phyloP scores from a whole-genome alignment of 2,329 filamentous ascomycete species.

The Fusarium virguliforme region DNA sequence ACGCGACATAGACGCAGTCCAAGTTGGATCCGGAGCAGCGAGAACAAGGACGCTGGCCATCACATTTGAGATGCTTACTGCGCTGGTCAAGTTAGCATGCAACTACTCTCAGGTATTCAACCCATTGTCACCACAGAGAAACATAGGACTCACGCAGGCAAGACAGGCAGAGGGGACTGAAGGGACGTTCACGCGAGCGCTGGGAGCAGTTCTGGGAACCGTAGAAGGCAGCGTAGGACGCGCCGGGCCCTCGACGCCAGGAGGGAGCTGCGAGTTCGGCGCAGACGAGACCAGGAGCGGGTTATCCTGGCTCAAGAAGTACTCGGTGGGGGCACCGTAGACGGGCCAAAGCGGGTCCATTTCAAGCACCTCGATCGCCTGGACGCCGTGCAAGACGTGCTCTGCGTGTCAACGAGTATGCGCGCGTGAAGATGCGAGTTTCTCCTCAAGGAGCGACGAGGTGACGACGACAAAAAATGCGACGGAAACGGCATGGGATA shows the following conservation, averaged over 20 bases:
- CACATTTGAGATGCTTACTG: constrained; percentile 81
- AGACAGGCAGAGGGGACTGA: constrained; percentile 67
- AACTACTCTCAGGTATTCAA: neutral
- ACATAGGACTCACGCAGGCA: constrained; percentile 64
- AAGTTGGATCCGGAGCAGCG: constrained; percentile 72
- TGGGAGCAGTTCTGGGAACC: neutral
- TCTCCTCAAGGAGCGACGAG: neutral
- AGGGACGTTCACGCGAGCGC: constrained; percentile 43
- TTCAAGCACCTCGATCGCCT: neutral
- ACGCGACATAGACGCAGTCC: constrained; percentile 80
- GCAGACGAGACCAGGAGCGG: constrained; percentile 6
- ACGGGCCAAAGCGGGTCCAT: constrained; percentile 7
- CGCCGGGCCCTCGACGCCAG: neutral
- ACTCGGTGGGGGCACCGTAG: constrained; percentile 3
- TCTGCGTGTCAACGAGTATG: neutral
- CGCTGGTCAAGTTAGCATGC: constrained; percentile 60
- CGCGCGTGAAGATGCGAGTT: neutral
- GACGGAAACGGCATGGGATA: neutral
- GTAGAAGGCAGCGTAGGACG: constrained; percentile 1
- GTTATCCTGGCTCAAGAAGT: constrained; percentile 9
- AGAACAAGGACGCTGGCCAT: constrained; percentile 78
- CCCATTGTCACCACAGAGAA: neutral
- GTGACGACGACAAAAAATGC: neutral
- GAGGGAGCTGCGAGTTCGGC: constrained; percentile 6
- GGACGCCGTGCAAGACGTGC: neutral